Conservation (phyloP, 176 grass and related monocot species). For the Elaeis guineensis region DNA sequence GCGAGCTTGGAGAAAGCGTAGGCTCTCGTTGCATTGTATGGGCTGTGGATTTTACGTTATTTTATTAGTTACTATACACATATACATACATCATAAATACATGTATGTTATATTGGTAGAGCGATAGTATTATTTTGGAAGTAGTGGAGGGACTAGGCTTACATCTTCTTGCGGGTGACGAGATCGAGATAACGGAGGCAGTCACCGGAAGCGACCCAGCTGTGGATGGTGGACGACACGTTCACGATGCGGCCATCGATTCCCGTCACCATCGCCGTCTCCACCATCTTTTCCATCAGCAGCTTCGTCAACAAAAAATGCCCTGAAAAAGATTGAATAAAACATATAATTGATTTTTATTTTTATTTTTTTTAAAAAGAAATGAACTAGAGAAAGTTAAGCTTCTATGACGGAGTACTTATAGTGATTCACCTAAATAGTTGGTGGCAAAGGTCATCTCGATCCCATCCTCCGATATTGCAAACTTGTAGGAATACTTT, state of each 20-base stretch:
- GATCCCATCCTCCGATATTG: conserved; percentile 81
- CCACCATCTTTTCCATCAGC: conserved; percentile 56
- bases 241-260: conserved; percentile 77
- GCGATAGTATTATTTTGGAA: neutral
- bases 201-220: conserved; percentile 78
- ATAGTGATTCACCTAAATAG: conserved; percentile 38
- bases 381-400: neutral
- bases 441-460: conserved; percentile 99
- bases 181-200: conserved; percentile 64
- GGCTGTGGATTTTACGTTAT: conserved; percentile 12
- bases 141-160: neutral
- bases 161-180: conserved; percentile 74
- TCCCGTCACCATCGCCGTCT: conserved; percentile 49
- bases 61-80: neutral
- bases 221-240: conserved; percentile 88
- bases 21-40: conserved; percentile 78
- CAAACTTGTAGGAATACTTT: conserved; percentile 83
- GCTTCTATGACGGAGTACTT: neutral
- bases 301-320: conserved; percentile 79
- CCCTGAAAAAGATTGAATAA: conserved; percentile 20
- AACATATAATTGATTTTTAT: too few species aligned
- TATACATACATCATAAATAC: too few species aligned
- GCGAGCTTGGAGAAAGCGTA: conserved; percentile 91
- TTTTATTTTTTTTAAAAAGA: neutral
- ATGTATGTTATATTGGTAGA: neutral